Conservation (phyloP, 306 rosid species). For the Luffa aegyptiaca region DNA sequence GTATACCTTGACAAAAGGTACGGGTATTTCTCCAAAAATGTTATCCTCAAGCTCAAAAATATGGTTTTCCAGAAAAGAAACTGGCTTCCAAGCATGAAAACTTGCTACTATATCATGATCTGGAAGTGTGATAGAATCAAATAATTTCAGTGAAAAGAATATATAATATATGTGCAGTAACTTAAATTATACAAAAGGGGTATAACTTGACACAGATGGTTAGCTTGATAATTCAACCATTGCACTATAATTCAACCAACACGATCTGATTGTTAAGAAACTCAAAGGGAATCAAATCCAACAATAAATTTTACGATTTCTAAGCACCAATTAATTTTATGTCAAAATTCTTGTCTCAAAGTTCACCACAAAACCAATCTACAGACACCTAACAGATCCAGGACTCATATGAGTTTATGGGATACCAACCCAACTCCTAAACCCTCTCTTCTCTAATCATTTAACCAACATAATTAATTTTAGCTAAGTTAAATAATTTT, state of each 20-base stretch:
- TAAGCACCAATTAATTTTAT: background rate
- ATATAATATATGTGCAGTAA: background rate
- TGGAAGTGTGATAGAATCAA: constrained; percentile 19
- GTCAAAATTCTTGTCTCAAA: background rate
- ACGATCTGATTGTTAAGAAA: background rate
- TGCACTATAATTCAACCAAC: background rate
- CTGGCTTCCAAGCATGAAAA: constrained; percentile 44
- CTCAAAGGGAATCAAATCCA: background rate
- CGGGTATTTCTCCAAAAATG: constrained; percentile 47
- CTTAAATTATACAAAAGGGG: background rate
- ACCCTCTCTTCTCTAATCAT: background rate
- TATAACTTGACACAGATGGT: background rate
- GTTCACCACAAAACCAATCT: background rate
- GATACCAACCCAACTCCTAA: background rate
- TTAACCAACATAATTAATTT: background rate
- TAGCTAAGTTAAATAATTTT: background rate
- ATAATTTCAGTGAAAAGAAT: background rate
- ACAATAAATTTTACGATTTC: background rate
- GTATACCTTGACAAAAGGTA: constrained; percentile 45
- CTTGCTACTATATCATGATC: constrained; percentile 74
- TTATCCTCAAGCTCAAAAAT: constrained; percentile 43
- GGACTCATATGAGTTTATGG: background rate
- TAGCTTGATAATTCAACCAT: background rate
- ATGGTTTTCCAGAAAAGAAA: constrained; percentile 47
- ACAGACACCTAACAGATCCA: background rate